These are phyloP conservation scores for Arthroderma sp. DNA, from an alignment of 2,329 filamentous ascomycete genomes.

Conservation along the genomic window DNA sequence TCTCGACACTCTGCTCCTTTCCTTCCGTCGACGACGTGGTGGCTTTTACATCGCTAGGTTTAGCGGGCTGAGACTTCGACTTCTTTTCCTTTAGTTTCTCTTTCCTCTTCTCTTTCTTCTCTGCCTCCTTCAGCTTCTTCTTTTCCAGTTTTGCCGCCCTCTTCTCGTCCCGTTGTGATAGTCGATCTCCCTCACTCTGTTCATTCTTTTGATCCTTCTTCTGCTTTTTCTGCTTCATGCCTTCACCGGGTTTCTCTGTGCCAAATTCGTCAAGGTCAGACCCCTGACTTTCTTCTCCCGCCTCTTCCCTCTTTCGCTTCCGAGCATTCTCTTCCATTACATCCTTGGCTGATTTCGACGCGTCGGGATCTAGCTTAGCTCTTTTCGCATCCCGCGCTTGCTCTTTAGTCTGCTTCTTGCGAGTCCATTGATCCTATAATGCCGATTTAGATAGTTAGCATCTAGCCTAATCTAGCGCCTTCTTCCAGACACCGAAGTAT, in stretches of 20 bases:
- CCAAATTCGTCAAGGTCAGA: conserved; percentile 33
- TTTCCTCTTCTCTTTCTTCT: conserved; percentile 10
- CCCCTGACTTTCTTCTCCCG: conserved; percentile 33
- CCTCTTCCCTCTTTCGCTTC: conserved; percentile 65
- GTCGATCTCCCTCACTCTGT: conserved; percentile 8
- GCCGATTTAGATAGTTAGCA: conserved; percentile 7
- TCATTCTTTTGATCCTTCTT: conserved; percentile 25
- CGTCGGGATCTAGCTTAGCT: conserved; percentile 83
- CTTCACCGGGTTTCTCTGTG: conserved; percentile 45
- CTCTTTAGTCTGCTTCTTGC: conserved; percentile 91
- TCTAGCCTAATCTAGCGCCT: not conserved
- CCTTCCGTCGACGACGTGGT: conserved; percentile 9
- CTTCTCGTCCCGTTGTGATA: conserved; percentile 1
- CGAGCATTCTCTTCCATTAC: conserved; percentile 72
- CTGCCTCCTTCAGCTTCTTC: conserved; percentile 11
- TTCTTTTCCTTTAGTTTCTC: conserved; percentile 12
- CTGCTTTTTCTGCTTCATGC: conserved; percentile 47
- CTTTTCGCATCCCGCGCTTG: conserved; percentile 69
- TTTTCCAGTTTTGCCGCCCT: conserved; percentile 14
- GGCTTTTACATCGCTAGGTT: conserved; percentile 4
- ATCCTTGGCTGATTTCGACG: conserved; percentile 82
- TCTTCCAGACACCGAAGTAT: no score
- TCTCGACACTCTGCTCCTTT: conserved; percentile 10
- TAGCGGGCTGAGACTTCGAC: not conserved
- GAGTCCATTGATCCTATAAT: conserved; percentile 75